These are phyloP conservation scores for Fraxinus paxiana DNA, from an alignment of 305 asterid genomes.

Conservation along the genomic window DNA sequence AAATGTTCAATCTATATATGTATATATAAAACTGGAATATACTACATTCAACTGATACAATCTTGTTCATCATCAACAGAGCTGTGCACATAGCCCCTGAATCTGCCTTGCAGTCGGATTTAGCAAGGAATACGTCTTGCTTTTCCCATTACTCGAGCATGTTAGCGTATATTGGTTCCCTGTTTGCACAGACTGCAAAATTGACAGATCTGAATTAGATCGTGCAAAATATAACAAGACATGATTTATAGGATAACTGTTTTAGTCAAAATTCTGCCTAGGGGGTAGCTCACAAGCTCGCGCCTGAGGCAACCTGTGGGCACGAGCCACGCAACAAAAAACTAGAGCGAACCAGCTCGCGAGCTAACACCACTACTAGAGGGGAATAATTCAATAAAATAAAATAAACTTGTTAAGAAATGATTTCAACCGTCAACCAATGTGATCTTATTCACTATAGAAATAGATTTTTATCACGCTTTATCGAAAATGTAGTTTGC, in stretches of 20 bases:
- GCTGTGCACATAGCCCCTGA: constrained; percentile 42
- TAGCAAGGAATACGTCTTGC: constrained; percentile 24
- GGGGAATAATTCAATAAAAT: background rate
- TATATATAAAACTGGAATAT: background rate
- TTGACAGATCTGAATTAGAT: background rate
- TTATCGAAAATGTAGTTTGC: background rate
- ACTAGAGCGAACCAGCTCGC: background rate
- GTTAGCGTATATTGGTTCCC: constrained; percentile 36
- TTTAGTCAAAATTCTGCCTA: background rate
- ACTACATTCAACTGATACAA: background rate
- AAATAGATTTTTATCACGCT: background rate
- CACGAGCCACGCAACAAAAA: background rate
- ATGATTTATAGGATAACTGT: background rate
- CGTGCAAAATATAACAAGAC: background rate
- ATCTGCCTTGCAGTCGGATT: constrained; percentile 31
- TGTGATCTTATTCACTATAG: background rate
- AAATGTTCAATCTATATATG: background rate
- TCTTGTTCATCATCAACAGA: constrained; percentile 31
- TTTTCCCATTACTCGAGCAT: constrained; percentile 36
- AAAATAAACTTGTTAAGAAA: background rate
- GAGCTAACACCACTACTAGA: background rate
- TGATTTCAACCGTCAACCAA: background rate
- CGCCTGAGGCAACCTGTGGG: background rate
- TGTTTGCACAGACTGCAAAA: constrained; percentile 37
- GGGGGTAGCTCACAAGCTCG: background rate